Conservation (phyloP, 169 alveolate genomes). For the Plasmodium gonderi region DNA sequence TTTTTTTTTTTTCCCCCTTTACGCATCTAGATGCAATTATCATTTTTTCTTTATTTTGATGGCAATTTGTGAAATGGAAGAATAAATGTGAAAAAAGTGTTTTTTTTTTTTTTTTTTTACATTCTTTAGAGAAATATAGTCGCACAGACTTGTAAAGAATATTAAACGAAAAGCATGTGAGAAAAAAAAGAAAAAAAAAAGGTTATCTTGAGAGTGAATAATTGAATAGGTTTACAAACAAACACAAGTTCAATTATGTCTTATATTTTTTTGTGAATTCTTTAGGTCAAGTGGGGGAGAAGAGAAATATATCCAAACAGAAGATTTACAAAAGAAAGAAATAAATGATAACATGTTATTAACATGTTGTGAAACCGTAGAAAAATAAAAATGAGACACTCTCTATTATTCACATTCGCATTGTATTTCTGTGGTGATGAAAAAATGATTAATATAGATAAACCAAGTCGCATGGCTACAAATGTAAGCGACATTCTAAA, state of each 20-base stretch:
- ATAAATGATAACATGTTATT: no score
- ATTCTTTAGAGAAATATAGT: no score
- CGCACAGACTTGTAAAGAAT: no score
- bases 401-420: not conserved
- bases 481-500: not conserved
- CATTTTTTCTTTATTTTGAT: not conserved
- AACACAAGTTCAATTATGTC: no score
- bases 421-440: not conserved
- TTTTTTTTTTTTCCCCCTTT: not conserved
- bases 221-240: no score
- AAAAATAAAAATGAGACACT: not conserved
- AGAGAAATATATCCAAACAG: no score
- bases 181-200: no score
- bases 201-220: no score
- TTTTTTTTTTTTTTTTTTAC: not conserved
- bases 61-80: not conserved
- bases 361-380: not conserved
- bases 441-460: not conserved
- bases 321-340: no score
- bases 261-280: no score
- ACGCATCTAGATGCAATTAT: constrained; percentile 24
- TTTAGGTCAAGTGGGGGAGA: no score
- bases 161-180: no score
- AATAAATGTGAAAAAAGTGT: not conserved
- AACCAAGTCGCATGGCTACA: not conserved